These are phyloP conservation scores for Salix dunnii DNA, from an alignment of 345 rosid species.

Conservation along the genomic window DNA sequence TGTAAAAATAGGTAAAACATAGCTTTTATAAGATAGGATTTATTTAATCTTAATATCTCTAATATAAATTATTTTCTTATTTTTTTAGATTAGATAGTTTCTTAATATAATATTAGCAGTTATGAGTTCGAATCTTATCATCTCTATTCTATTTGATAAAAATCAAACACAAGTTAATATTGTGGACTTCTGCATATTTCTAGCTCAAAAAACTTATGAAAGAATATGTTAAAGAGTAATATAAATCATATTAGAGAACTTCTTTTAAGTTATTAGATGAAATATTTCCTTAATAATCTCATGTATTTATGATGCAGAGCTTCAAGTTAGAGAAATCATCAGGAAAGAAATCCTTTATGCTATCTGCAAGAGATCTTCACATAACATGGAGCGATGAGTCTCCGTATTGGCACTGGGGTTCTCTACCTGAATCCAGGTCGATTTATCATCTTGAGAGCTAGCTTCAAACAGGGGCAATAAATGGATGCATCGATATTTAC, in stretches of 20 bases:
- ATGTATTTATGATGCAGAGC: conserved; percentile 32
- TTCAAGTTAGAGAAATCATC: conserved; percentile 54
- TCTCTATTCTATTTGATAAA: too few species aligned
- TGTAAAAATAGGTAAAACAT: not conserved
- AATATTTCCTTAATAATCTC: too few species aligned
- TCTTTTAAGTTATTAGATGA: too few species aligned
- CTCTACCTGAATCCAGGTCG: conserved; percentile 53
- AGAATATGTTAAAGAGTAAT: too few species aligned
- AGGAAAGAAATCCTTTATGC: conserved; percentile 44
- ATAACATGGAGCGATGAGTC: conserved; percentile 51
- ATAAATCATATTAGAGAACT: too few species aligned
- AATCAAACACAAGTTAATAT: too few species aligned
- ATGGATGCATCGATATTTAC: not conserved
- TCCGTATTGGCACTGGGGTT: conserved; percentile 54
- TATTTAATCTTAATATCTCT: not conserved
- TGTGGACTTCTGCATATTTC: too few species aligned
- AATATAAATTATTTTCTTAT: too few species aligned
- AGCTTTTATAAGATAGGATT: not conserved
- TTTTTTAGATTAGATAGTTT: too few species aligned
- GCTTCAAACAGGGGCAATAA: not conserved
- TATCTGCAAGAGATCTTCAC: conserved; percentile 68
- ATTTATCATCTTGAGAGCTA: not conserved
- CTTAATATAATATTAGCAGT: too few species aligned
- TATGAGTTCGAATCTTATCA: too few species aligned
- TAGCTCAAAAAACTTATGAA: too few species aligned